These are phyloP conservation scores for Microglena sp. DNA, from an alignment of 139 green algal species.

Conservation along the genomic window DNA sequence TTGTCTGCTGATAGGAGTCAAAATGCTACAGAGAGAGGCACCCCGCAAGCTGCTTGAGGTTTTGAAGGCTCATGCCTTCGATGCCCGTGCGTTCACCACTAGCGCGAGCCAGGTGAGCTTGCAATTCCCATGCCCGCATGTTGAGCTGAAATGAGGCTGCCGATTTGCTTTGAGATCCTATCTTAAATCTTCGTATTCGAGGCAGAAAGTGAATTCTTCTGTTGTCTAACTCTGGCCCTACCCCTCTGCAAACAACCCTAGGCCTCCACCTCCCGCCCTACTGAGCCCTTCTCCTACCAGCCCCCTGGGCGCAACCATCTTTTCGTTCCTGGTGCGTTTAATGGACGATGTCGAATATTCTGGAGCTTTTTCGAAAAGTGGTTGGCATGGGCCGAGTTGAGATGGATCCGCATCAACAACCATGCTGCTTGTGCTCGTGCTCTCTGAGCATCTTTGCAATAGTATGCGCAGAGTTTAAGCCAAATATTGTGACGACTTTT, in stretches of 20 bases:
- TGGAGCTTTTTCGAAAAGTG: not conserved
- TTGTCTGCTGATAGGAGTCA: no score
- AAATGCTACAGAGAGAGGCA: no score
- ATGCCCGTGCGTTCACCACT: no score
- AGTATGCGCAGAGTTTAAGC: not conserved
- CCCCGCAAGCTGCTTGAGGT: no score
- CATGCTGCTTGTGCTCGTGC: not conserved
- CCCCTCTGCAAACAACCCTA: not conserved
- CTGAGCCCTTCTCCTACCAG: slow-evolving; percentile 50
- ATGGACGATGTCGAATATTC: not conserved
- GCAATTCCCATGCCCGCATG: no score
- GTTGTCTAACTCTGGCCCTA: not conserved
- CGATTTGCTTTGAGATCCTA: not conserved
- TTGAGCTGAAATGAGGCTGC: not conserved
- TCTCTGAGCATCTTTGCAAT: not conserved
- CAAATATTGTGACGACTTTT: no score
- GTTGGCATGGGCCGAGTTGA: not conserved
- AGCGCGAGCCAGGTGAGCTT: no score
- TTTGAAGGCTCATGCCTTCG: no score
- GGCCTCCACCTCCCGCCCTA: not conserved
- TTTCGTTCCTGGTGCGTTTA: slow-evolving; percentile 72
- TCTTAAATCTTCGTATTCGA: not conserved
- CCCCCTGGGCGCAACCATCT: slow-evolving; percentile 87
- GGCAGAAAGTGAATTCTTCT: not conserved
- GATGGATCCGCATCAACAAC: not conserved